Evolutionary conservation across 177 flowering plant genomes (phyloP).

Genomic region (Vitis hybrid): DNA sequence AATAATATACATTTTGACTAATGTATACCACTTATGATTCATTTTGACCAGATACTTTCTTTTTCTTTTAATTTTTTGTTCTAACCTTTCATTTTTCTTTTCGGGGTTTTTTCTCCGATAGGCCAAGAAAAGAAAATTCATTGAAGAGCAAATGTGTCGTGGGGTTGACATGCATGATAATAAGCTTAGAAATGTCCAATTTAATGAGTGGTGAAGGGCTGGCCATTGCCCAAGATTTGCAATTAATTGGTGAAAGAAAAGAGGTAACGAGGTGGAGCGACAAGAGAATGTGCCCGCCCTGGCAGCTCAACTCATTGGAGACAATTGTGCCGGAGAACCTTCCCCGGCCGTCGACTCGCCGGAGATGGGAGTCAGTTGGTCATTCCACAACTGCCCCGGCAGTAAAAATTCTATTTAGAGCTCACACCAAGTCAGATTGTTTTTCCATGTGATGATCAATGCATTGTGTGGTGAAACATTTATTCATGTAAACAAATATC

Average conservation of each 20-base stretch:
- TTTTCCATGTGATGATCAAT: no score
- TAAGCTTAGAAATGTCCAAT: constrained; percentile 24
- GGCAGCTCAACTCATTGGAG: constrained; percentile 50
- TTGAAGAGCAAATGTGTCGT: constrained; percentile 19
- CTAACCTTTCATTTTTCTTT: no score
- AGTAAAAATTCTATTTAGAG: neutral
- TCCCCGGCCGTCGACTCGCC: constrained; percentile 45
- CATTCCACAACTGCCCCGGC: neutral
- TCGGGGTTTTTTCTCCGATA: neutral
- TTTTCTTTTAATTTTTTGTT: no score
- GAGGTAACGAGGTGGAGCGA: constrained; percentile 41
- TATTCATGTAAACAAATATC: no score
- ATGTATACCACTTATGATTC: no score
- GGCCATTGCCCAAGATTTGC: constrained; percentile 17
- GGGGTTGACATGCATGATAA: constrained; percentile 28
- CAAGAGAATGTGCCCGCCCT: constrained; percentile 42
- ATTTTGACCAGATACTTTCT: no score
- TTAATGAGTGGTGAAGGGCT: neutral
- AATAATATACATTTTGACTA: no score
- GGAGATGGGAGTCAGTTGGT: constrained; percentile 39
- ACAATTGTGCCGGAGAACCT: constrained; percentile 64
- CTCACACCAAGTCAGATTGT: no score
- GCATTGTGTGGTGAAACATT: no score
- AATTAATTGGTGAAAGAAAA: neutral
- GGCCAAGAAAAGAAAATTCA: constrained; percentile 11